Evolutionary conservation across 805 yeast species (phyloP).

Genomic region (Yarrowia osloensis): DNA sequence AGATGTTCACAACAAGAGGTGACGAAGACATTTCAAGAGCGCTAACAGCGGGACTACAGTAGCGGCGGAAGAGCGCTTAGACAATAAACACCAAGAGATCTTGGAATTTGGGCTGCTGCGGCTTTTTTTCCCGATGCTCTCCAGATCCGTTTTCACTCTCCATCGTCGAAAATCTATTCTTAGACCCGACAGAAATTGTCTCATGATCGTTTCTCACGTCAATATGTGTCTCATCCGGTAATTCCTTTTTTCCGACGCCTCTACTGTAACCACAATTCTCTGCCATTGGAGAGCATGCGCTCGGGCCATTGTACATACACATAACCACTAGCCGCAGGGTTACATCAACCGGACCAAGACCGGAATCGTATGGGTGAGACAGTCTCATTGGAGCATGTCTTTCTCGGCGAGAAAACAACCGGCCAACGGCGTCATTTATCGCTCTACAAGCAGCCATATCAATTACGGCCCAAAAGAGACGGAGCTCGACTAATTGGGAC

Average conservation of each 20-base stretch:
- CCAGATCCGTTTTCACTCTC: neutral
- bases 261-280: too few species aligned
- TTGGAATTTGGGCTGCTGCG: too few species aligned
- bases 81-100: neutral
- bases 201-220: neutral
- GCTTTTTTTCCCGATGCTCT: neutral
- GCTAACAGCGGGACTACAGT: neutral
- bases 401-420: neutral
- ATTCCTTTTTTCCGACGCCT: neutral
- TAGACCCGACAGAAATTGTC: constrained; percentile 4
- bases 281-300: neutral
- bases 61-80: neutral
- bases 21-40: neutral
- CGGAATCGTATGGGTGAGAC: constrained; percentile 5
- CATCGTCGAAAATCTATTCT: neutral
- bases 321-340: neutral
- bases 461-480: neutral
- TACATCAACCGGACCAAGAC: neutral
- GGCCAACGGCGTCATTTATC: neutral
- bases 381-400: neutral
- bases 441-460: neutral
- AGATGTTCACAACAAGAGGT: neutral
- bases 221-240: neutral
- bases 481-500: neutral
- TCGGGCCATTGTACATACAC: neutral